Evolutionary conservation across 139 green algal genomes (phyloP), one percentile per base, ranked within the genome.

Genomic region (Astrephomene gubernaculifera): DNA sequence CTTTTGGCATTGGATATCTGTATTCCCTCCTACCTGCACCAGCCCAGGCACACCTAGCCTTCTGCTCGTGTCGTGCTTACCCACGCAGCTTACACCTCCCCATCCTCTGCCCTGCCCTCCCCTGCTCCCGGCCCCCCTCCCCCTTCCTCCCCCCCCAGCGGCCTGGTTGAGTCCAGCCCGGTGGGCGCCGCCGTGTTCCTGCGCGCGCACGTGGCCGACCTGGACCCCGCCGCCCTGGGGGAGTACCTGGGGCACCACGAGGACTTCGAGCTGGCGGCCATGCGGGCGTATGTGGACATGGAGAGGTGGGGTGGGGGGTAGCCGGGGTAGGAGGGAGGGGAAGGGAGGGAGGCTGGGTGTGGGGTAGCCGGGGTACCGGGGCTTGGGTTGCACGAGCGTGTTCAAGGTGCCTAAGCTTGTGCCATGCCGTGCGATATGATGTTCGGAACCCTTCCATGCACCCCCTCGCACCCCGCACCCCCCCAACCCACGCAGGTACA

Each of bases 171-270:
- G 68, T 12, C 82, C 70, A 79, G 79, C 44, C 81, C 83, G 33
- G 57, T 57, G 0, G 89, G 87, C 22, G 87, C 94, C 9, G 95
- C 95, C 4, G 52, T 60, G n/a, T 98, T 97, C 75, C 79, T 98
- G 57, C 83, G 89, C 1, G 84, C 92, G 19, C 86, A 97, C 76
- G 69, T 64, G 1, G 54, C 74, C 6, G 74, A 91, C 31, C 91
- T 99, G 53, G 93, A 97, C 86, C 92, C 93, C 49, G 68, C 49
- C 17, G 87, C 90, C 60, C 19, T 98, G 41, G 96, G 96, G 5
- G 96, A 99, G 91, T 93, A 95, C 70, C 86, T 98, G 29, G 96
- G 96, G 0, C 88, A 95, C 78, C 95, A 96, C 63, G 94, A 95
- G 17, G 92, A 96, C 45, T 88, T 93, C 19, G 64, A 90, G 63